Evolutionary conservation across 345 rosid species (phyloP).

Genomic region (Limnanthes douglasii): DNA sequence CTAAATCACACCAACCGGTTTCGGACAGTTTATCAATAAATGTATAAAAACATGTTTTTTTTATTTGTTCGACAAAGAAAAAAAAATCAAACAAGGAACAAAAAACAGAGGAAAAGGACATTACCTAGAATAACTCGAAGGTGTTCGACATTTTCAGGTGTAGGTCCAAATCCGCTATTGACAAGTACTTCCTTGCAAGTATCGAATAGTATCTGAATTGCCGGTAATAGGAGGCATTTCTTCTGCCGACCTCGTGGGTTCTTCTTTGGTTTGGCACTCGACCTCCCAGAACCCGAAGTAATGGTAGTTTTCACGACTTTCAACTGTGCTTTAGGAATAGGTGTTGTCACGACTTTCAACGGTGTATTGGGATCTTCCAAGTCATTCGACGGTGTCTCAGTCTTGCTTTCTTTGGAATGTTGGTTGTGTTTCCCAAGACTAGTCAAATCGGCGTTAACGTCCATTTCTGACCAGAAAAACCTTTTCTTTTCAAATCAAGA

Average conservation of each 20-base stretch:
- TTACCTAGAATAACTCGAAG: slow-evolving; percentile 64
- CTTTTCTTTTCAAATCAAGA: no score
- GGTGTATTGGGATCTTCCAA: no score
- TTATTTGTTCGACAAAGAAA: no score
- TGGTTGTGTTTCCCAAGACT: no score
- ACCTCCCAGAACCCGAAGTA: no score
- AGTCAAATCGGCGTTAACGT: no score
- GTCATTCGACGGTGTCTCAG: no score
- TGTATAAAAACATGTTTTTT: slow-evolving; percentile 8
- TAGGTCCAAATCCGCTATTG: slow-evolving; percentile 24
- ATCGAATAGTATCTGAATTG: slow-evolving; percentile 46
- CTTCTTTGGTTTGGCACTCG: slow-evolving; percentile 7
- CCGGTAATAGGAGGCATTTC: slow-evolving; percentile 6
- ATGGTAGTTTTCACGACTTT: no score
- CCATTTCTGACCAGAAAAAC: no score
- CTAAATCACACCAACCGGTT: not conserved
- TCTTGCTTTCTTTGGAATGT: no score
- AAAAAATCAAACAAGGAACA: not conserved
- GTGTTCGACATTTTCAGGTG: slow-evolving; percentile 52
- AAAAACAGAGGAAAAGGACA: not conserved
- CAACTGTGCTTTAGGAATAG: no score
- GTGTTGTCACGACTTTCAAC: no score
- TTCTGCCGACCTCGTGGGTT: not conserved
- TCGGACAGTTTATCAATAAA: not conserved
- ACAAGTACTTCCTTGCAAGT: slow-evolving; percentile 71